Evolutionary conservation across 169 alveolate species (phyloP), one percentile per base, ranked within the genome.

Genomic region (Eimeria necatrix): DNA sequence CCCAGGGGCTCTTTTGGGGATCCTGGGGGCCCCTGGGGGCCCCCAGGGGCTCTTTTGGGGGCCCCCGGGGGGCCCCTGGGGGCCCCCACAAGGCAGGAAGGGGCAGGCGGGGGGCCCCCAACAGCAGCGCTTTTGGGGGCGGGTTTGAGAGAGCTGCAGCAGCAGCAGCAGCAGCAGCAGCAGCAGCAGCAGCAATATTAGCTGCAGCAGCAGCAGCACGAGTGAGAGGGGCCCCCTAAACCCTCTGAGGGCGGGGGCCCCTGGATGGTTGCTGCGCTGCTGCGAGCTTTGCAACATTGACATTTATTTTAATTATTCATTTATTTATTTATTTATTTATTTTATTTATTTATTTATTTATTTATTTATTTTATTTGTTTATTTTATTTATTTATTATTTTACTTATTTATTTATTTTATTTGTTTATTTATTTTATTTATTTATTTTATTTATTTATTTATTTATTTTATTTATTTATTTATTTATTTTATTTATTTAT

Each of bases 241-340:
- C 84, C 84, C 84, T 6, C 56, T 20, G 16, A 73, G 84, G 84
- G 84, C 48, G 84, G 84, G 52, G 84, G 53, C 52, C 48, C 56
- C 84, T 9, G 49, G 84, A 73, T 9, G 26, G 74, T 26, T 61
- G 74, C 74, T 61, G 74, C 74, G 24, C 74, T 18, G 74, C 68
- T 12, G 68, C 68, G 18, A 16, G 22, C 22, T 8, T 61, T 61
- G 9, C 22, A 61, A 61, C n/a, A 6, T 8, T 7, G 18, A 61
- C 74, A 10, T 16, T 61, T 61, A 0, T 3, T 7, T 61, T 9
- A 6, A 20, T 61, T 6, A 61, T 9, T 61, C 2, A 32, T 32
- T 32, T 32, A 32, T 32, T 32, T 32, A 0, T 0, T 32, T 32
- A 2, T 32, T 32, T 32, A 32, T 32, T 32, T 32, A 32, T 32